Evolutionary conservation across 2,329 filamentous ascomycete genomes (phyloP).

Genomic region (Epichloe scottii): DNA sequence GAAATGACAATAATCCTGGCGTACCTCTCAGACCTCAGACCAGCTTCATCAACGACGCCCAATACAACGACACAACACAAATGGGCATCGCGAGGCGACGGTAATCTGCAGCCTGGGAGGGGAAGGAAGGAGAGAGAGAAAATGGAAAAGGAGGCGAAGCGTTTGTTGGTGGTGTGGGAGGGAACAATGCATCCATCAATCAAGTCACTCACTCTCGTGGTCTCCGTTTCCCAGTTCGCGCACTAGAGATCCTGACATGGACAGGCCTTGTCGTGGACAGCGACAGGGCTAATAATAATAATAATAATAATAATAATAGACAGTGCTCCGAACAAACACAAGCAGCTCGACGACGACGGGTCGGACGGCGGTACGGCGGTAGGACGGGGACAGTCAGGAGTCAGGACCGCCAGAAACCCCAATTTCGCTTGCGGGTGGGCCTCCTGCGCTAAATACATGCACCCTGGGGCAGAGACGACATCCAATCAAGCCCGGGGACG

Average conservation of each 20-base stretch:
- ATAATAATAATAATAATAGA: too few relatives aligned
- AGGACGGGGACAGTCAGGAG: too few relatives aligned
- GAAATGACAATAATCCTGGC: constrained; percentile 1
- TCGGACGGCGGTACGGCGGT: too few relatives aligned
- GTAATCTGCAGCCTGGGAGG: constrained; percentile 1
- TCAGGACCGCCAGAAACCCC: too few relatives aligned
- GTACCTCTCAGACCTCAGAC: neutral
- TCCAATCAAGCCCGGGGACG: neutral
- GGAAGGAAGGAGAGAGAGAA: neutral
- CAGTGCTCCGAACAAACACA: too few relatives aligned
- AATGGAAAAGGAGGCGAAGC: constrained; percentile 1
- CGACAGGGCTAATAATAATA: too few relatives aligned
- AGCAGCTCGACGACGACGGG: too few relatives aligned
- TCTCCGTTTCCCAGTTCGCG: too few relatives aligned
- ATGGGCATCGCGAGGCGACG: constrained; percentile 11
- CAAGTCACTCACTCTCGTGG: neutral
- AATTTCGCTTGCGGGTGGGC: constrained; percentile 12
- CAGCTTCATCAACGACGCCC: constrained; percentile 8
- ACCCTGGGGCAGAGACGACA: neutral
- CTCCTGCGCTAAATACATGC: neutral
- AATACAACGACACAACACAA: constrained; percentile 4
- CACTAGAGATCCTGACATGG: neutral
- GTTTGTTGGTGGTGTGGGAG: neutral
- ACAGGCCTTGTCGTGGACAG: neutral
- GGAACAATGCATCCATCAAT: neutral